Conservation (phyloP, 176 grass and related monocot species). For the Bromus sterilis region DNA sequence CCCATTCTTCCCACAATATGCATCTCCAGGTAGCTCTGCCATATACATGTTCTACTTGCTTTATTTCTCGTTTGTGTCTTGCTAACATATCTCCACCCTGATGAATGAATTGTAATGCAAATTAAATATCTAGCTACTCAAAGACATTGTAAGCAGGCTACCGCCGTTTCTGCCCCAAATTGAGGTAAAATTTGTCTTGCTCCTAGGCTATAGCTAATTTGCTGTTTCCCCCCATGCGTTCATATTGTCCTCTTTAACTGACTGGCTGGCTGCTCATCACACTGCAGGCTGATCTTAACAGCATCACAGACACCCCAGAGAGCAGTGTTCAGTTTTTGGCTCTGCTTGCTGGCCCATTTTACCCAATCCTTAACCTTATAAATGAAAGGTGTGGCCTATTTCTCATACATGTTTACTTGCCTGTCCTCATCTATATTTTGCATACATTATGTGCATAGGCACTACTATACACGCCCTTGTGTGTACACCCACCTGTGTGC, state of each 20-base stretch:
- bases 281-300: constrained; percentile 77
- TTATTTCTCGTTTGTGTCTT: not conserved
- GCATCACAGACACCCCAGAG: constrained; percentile 53
- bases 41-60: constrained; percentile 1
- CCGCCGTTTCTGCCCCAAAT: constrained; percentile 75
- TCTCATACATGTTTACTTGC: constrained; percentile 13
- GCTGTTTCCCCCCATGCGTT: not conserved
- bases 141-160: constrained; percentile 67
- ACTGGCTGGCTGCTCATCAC: not conserved
- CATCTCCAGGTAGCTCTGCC: constrained; percentile 65
- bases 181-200: constrained; percentile 44
- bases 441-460: not conserved
- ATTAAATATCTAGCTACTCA: constrained; percentile 68
- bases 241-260: not conserved
- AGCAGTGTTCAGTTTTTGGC: constrained; percentile 64
- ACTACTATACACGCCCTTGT: not conserved
- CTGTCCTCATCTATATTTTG: constrained; percentile 14
- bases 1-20: constrained; percentile 47
- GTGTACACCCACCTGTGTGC: not conserved
- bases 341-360: constrained; percentile 92
- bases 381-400: constrained; percentile 67
- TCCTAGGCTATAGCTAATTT: constrained; percentile 15
- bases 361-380: constrained; percentile 76
- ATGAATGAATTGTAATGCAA: constrained; percentile 26
- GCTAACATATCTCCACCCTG: not conserved